Base-by-base conservation (phyloP, 2,329 filamentous ascomycete species). In the Ophiostoma australiae region DNA sequence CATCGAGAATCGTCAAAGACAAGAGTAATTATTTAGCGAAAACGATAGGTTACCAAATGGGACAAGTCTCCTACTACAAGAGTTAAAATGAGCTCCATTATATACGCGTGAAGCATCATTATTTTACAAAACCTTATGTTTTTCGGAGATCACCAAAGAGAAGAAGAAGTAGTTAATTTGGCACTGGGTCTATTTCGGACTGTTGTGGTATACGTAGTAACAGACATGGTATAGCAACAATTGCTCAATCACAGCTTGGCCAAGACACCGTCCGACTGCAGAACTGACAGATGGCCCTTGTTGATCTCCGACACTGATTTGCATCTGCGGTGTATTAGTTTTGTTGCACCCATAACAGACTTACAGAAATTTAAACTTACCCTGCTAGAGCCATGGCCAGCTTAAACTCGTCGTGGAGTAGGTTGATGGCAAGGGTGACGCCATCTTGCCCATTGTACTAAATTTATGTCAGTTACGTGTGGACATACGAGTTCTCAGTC, bases 371-470 rank as follows among this genome's bases (percentile, higher is more conserved):
- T 17, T 6, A 33, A 33, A 63, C 58, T 27, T 63, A 63, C 58
- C 58, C 58, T 17, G 68, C 39, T 10, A 73, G 39, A 3, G 44
- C 67, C 70, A 73, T 74, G 44, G 55, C 58, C 8, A 35, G 52
- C 33, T 52, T 68, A 1, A 73, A 58, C 71, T 73, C 73, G 15
- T 70, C 63, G 4, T 68, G 67, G 44, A 73, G 69, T 1, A 73
- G 67, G 0, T 69, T 68, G 10, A 73, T 63, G 20, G 68, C 70
- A 1, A 39, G 35, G 15, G 72, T 70, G 0, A 73, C 72, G 10
- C 73, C 73, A 0, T 20, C 23, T 63, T 73, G 70, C 27, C 73
- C 73, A 11, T 66, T 69, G 27, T 65, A 70, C 13, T 63, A 27
- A 27, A 4, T 13, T 17, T 11, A 33, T 31, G 58, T 63, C 17